phyloP scores from a whole-genome alignment of 768 basidiomycete species.

The Tylopilus balloui region DNA sequence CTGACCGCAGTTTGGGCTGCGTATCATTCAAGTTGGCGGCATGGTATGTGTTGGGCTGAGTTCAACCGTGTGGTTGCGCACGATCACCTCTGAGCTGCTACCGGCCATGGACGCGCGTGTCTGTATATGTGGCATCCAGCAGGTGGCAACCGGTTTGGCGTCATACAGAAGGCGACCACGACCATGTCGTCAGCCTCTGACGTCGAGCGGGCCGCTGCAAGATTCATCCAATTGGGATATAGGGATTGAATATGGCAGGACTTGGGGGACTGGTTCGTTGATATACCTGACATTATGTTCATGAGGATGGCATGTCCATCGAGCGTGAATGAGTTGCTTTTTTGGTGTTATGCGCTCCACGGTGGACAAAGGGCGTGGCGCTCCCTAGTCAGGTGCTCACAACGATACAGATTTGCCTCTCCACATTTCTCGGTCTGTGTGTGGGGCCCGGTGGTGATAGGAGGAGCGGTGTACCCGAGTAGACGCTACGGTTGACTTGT shows the following conservation, averaged over 20 bases:
- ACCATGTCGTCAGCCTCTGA: not conserved
- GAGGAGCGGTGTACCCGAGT: not conserved
- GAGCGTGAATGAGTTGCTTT: slow-evolving; percentile 1
- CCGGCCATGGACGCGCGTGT: slow-evolving; percentile 1
- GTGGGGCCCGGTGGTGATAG: not conserved
- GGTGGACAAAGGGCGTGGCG: not conserved
- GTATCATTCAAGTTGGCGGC: slow-evolving; percentile 8
- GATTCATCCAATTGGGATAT: slow-evolving; percentile 16
- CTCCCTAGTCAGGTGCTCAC: not conserved
- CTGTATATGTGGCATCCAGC: slow-evolving; percentile 6
- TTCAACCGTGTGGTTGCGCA: not conserved
- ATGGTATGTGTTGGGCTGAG: slow-evolving; percentile 7
- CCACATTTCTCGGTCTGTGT: not conserved
- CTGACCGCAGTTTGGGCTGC: slow-evolving; percentile 16
- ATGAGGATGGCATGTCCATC: not conserved
- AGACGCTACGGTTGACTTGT: not conserved
- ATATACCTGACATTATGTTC: not conserved
- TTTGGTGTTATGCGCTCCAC: slow-evolving; percentile 5
- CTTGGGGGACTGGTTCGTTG: slow-evolving; percentile 11
- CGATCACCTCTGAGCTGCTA: slow-evolving; percentile 15
- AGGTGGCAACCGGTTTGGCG: too few relatives aligned
- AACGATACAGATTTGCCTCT: not conserved
- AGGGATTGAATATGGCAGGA: not conserved
- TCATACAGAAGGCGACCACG: not conserved
- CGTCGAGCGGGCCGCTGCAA: slow-evolving; percentile 8